Percentiles rank a stretch among this genome's conserved stretches.
phyloP scores from a whole-genome alignment of 164 flowering plant genomes.

The Pachysandra terminalis region DNA sequence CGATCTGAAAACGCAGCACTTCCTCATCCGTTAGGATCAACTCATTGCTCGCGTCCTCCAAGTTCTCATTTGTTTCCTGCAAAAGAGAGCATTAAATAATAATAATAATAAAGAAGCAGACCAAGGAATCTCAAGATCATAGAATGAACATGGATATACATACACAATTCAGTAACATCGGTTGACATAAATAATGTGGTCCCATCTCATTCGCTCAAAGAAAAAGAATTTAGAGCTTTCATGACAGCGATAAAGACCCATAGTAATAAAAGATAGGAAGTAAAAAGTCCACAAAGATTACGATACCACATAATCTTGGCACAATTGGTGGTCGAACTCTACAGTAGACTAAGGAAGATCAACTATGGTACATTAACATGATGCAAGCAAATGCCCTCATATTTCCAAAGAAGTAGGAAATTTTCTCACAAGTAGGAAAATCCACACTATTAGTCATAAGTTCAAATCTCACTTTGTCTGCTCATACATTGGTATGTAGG shows the following conservation, averaged over 20 bases:
- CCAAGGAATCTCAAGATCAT: not conserved
- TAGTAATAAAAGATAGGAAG: not conserved
- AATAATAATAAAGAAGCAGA: too few species aligned
- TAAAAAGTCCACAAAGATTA: not conserved
- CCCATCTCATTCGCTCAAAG: not conserved
- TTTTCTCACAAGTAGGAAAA: too few species aligned
- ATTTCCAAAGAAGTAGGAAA: too few species aligned
- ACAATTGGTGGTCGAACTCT: not conserved
- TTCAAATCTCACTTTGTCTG: too few species aligned
- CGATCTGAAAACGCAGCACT: slow-evolving; percentile 76
- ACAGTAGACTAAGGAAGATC: not conserved
- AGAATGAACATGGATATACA: not conserved
- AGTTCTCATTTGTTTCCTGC: slow-evolving; percentile 79
- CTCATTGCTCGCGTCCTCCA: slow-evolving; percentile 96
- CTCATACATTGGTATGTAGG: too few species aligned
- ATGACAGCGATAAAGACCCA: not conserved
- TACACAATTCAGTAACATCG: not conserved
- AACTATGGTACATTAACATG: not conserved
- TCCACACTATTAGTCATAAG: too few species aligned
- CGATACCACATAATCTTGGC: not conserved
- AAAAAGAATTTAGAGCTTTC: not conserved
- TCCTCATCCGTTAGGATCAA: slow-evolving; percentile 94
- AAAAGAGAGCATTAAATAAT: not conserved
- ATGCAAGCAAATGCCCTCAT: too few species aligned
- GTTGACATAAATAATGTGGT: not conserved